Base-by-base conservation (phyloP, 768 basidiomycete genomes). In the Steccherinum ochraceum region DNA sequence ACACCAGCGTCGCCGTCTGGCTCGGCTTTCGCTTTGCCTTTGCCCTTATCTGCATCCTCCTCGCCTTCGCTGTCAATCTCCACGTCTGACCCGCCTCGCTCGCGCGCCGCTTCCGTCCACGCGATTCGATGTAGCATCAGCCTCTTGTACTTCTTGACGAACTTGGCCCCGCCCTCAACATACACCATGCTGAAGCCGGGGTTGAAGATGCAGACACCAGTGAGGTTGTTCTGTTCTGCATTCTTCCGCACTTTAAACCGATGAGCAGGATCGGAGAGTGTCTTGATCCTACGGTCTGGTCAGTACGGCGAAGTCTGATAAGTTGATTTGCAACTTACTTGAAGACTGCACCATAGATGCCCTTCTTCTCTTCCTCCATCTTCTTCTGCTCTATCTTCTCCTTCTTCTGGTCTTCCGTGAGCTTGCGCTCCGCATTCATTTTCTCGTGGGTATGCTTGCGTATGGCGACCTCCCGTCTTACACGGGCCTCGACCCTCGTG, bases 191-290 rank as follows among this genome's bases (percentile, higher is more conserved):
- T 85, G 74, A 97, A 97, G 24, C 78, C 69, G 0, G 93, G 87
- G 63, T 94, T 83, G 78, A 93, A 92, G 61, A 96, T 86, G 61
- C 89, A 93, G 27, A 94, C 71, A 10, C 96, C 96, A 0, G 90
- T 85, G 12, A 98, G 74, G 53, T 81, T 83, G 64, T 86, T 76
- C 64, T 96, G 93, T 61, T 95, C 89, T 1, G 96, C 96, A 60
- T 98, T 98, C 75, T 90, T 93, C 52, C 89, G 84, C 48, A 97
- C 89, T 73, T 98, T 99, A 77, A 92, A 97, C 53, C 89, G 85
- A 60, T 99, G 96, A 11, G 89, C 77, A 1, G 88, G 92, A 64
- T 98, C 93, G n/a, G 83, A 78, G 43, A 99, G 81, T 50, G 80
- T 86, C 64, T 87, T 86, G 58, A 99, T 76, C 71, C 93, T 92